Base-by-base conservation (phyloP, 805 yeast species). In the Starmerella bombi region DNA sequence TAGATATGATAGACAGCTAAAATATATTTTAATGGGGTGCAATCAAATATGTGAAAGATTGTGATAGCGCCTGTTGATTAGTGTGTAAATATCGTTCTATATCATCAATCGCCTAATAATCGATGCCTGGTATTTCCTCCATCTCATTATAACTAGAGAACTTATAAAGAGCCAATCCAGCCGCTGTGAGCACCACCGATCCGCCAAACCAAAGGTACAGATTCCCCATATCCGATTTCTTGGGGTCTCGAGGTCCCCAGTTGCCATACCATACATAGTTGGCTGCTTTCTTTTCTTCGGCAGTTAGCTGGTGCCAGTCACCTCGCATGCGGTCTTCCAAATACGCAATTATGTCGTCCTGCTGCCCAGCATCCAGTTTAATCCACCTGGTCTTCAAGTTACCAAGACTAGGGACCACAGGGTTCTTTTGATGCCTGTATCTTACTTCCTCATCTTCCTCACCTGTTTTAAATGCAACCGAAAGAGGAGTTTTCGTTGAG, bases 311-410 rank as follows among this genome's bases (percentile, higher is more conserved):
- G 25, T 40, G 46, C 65, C 65, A 61, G 41, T 54, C 56, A 16
- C 58, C 62, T 3, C 62, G 53, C 56, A 56, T 56, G 23, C 48
- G 40, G 41, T 59, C 62, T 35, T 60, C 63, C 9, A 61, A 49
- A 40, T 56, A 61, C 15, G 56, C 53, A 4, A 58, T 46, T n/a
- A 61, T 46, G 29, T 59, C 63, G 43, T 61, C 62, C 47, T 61
- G 63, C 37, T 57, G 53, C n/a, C 58, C 52, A 8, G 54, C 53
- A 32, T 59, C 59, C 58, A 61, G 46, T 36, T 44, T 53, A 28
- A 38, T 21, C 65, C 65, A 61, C 20, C 61, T 51, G 37, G 50
- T 50, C 28, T 44, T 44, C 28, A 61, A 48, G 27, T 44, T 50
- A 30, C 38, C 40, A n/a, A 58, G 43, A 25, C 51, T 48, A n/a